phyloP scores from a whole-genome alignment of 2,329 filamentous ascomycete species.

The Trichophyton rubrum region DNA sequence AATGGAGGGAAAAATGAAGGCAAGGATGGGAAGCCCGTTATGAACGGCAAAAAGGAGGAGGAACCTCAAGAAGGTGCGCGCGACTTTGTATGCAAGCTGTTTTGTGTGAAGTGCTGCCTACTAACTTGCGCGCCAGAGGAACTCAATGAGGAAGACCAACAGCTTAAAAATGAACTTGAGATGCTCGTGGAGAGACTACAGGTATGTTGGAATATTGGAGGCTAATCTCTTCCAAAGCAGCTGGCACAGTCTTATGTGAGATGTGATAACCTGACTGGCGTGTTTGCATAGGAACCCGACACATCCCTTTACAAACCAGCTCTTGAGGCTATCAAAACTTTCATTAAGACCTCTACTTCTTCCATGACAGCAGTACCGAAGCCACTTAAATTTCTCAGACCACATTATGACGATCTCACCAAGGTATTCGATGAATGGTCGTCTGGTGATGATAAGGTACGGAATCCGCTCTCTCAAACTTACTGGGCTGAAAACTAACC shows the following conservation, averaged over 20 bases:
- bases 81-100: constrained; percentile 25
- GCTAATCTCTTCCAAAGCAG: neutral
- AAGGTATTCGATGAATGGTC: constrained; percentile 86
- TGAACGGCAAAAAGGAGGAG: constrained; percentile 68
- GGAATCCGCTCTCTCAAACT: constrained; percentile 7
- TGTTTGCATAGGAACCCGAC: constrained; percentile 60
- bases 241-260: neutral
- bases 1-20: constrained; percentile 41
- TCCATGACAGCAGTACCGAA: constrained; percentile 99
- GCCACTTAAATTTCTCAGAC: constrained; percentile 92
- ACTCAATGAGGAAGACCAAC: constrained; percentile 93
- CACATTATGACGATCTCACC: constrained; percentile 83
- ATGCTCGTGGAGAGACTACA: constrained; percentile 94
- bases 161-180: constrained; percentile 94
- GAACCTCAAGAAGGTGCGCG: constrained; percentile 48
- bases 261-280: neutral
- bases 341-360: constrained; percentile 97
- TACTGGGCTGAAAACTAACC: neutral
- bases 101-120: constrained; percentile 4
- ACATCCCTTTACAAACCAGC: constrained; percentile 79
- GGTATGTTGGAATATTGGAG: constrained; percentile 35
- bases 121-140: constrained; percentile 49
- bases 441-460: constrained; percentile 69
- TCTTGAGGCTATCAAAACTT: constrained; percentile 91
- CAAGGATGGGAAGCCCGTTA: constrained; percentile 56